Evolutionary conservation across 768 basidiomycete species (phyloP).

Genomic region (Rubroboletus satanas): DNA sequence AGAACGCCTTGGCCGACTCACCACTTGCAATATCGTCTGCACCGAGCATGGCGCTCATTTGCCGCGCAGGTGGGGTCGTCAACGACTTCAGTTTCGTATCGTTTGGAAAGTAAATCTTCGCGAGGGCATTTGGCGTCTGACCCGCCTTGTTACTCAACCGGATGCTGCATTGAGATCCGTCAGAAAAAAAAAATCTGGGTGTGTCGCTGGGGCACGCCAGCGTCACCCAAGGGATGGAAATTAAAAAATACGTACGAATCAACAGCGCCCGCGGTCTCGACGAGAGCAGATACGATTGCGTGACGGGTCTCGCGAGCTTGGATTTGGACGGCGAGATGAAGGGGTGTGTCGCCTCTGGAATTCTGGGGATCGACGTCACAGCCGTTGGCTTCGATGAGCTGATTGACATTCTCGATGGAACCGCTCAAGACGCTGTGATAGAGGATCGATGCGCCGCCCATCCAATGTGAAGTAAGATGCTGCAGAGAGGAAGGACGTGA

Average conservation of each 20-base stretch:
- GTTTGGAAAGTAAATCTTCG: constrained; percentile 16
- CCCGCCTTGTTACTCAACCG: constrained; percentile 24
- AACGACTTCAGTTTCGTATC: constrained; percentile 17
- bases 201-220: too few species aligned
- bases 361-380: constrained; percentile 30
- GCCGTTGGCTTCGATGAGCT: constrained; percentile 23
- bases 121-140: constrained; percentile 25
- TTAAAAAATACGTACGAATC: constrained; percentile 18
- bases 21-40: constrained; percentile 19
- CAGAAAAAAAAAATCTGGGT: background rate
- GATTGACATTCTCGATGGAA: constrained; percentile 19
- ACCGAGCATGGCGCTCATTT: constrained; percentile 5
- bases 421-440: constrained; percentile 14
- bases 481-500: background rate
- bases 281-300: constrained; percentile 22
- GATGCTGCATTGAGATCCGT: constrained; percentile 12
- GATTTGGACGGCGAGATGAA: constrained; percentile 27
- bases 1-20: background rate
- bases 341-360: constrained; percentile 24
- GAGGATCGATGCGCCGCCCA: background rate
- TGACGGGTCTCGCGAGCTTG: constrained; percentile 9
- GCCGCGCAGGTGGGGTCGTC: constrained; percentile 20
- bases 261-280: constrained; percentile 21
- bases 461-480: background rate
- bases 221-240: background rate